Evolutionary conservation across 176 grass and related monocot species (phyloP).

Genomic region (Triticum monococcum): DNA sequence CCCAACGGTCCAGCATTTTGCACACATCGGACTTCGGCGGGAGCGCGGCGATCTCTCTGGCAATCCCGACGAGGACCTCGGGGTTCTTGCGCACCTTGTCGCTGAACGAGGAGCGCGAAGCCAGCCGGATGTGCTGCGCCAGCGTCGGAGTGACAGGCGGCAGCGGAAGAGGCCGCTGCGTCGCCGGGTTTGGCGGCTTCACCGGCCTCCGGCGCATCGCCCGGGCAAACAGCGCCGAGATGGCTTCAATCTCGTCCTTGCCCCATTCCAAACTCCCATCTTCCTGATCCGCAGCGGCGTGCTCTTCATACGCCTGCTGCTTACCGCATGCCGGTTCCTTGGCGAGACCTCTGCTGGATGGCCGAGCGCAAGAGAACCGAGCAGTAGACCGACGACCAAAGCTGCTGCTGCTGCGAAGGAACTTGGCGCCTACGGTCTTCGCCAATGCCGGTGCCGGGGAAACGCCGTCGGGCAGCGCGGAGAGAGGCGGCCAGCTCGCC

Average conservation of each 20-base stretch:
- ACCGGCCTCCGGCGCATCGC: slow-evolving; percentile 39
- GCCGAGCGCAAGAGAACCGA: background rate
- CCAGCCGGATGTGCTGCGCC: slow-evolving; percentile 49
- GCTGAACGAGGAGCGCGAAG: slow-evolving; percentile 41
- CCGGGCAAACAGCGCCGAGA: slow-evolving; percentile 68
- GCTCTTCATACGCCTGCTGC: background rate
- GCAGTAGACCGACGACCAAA: background rate
- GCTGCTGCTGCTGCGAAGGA: background rate
- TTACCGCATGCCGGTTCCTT: background rate
- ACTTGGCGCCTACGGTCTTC: background rate
- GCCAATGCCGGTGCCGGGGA: background rate
- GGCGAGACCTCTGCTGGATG: background rate
- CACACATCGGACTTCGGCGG: slow-evolving; percentile 39
- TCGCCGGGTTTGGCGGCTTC: slow-evolving; percentile 34
- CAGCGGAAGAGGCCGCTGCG: slow-evolving; percentile 37
- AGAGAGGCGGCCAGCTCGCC: slow-evolving; percentile 7
- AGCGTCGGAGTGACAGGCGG: slow-evolving; percentile 38
- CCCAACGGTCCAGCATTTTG: slow-evolving; percentile 56
- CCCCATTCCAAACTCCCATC: slow-evolving; percentile 45
- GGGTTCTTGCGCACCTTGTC: slow-evolving; percentile 72
- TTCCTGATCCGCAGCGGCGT: background rate
- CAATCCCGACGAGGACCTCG: slow-evolving; percentile 55
- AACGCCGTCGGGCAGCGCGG: background rate
- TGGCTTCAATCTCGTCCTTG: slow-evolving; percentile 70
- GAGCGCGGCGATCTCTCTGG: slow-evolving; percentile 55